Evolutionary conservation across 805 yeast genomes (phyloP).

Genomic region (Kodamaea jinghongensis): DNA sequence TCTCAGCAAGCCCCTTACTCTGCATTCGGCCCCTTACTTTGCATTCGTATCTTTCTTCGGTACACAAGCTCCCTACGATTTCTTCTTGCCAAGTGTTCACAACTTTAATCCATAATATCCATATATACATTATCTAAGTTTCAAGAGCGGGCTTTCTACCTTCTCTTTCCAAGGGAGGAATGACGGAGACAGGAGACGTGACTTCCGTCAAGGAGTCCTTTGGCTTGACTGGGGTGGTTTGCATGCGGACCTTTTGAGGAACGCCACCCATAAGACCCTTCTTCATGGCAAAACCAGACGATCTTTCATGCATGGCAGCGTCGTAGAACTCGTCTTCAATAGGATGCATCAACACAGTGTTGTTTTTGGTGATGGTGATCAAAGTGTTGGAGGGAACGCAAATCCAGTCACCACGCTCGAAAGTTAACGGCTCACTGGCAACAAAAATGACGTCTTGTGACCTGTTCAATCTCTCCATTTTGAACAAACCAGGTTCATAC

Average conservation of each 20-base stretch:
- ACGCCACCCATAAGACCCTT: conserved; percentile 93
- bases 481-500: conserved; percentile 84
- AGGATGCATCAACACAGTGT: conserved; percentile 88
- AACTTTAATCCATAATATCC: too few relatives aligned
- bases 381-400: conserved; percentile 92
- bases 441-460: conserved; percentile 95
- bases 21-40: too few relatives aligned
- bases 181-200: conserved; percentile 22
- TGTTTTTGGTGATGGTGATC: conserved; percentile 69
- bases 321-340: conserved; percentile 86
- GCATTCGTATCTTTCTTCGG: too few relatives aligned
- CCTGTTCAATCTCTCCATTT: conserved; percentile 90
- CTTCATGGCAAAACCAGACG: conserved; percentile 78
- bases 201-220: conserved; percentile 14
- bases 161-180: conserved; percentile 38
- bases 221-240: conserved; percentile 11
- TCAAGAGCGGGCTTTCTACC: conserved; percentile 21
- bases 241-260: conserved; percentile 49
- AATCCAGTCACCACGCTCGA: conserved; percentile 97
- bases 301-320: conserved; percentile 63
- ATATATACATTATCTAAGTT: neutral
- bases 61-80: too few relatives aligned
- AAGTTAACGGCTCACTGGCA: conserved; percentile 94
- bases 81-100: too few relatives aligned
- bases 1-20: too few relatives aligned